These are phyloP conservation scores for Penicillium canariense DNA, from an alignment of 495 filamentous ascomycete species.

Conservation along the genomic window DNA sequence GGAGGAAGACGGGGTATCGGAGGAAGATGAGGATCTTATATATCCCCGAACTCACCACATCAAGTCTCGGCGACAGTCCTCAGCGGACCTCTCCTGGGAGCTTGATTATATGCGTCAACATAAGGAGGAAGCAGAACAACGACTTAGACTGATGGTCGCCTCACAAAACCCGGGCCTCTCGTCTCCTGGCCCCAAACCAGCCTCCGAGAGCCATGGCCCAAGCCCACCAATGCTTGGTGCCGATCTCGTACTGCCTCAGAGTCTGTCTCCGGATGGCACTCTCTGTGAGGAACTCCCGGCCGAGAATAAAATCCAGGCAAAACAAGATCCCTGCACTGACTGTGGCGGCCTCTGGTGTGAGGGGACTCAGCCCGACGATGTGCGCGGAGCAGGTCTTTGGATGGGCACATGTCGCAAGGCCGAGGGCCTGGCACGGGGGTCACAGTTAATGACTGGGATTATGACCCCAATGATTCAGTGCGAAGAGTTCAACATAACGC, in stretches of 20 bases:
- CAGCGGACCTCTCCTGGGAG: constrained; percentile 50
- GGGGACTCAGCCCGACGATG: constrained; percentile 17
- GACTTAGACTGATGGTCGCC: constrained; percentile 26
- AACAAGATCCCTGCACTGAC: constrained; percentile 13
- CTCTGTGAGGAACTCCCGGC: constrained; percentile 63
- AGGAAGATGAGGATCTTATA: constrained; percentile 32
- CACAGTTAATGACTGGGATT: constrained; percentile 20
- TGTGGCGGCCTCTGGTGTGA: constrained; percentile 46
- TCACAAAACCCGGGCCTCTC: constrained; percentile 20
- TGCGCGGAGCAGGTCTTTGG: constrained; percentile 59
- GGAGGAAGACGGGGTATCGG: constrained; percentile 46
- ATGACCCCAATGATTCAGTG: constrained; percentile 25
- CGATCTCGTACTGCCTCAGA: constrained; percentile 73
- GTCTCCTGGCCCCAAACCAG: constrained; percentile 43
- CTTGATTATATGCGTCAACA: constrained; percentile 50
- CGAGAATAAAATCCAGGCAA: neutral
- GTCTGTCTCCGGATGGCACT: constrained; percentile 75
- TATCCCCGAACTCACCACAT: constrained; percentile 35
- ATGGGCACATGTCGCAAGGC: constrained; percentile 54
- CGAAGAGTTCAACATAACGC: constrained; percentile 12
- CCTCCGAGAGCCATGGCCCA: constrained; percentile 50
- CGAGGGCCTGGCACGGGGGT: constrained; percentile 8
- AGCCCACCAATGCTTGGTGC: constrained; percentile 82
- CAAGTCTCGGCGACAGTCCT: constrained; percentile 43
- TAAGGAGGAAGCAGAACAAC: constrained; percentile 46